These are phyloP conservation scores for Pseudozyma pruni DNA, from an alignment of 1,284 basidiomycete species.

Conservation along the genomic window DNA sequence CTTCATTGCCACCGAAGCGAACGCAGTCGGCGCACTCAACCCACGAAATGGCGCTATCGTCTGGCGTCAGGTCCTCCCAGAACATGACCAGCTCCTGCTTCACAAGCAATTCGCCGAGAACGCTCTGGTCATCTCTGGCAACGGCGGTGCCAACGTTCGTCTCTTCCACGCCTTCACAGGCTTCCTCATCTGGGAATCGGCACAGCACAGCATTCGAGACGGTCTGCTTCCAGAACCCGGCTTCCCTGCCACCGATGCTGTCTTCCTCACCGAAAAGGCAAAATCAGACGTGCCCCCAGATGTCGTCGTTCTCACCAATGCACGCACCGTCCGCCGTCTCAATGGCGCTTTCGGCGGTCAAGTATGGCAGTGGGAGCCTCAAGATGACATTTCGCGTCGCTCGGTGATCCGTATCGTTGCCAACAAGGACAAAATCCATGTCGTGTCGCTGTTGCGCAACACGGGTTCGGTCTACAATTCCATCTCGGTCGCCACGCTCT, in stretches of 20 bases:
- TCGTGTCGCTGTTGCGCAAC: constrained; percentile 45
- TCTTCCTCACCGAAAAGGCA: constrained; percentile 40
- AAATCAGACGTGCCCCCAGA: constrained; percentile 25
- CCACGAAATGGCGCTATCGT: constrained; percentile 78
- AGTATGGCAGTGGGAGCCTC: constrained; percentile 39
- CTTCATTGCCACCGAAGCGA: constrained; percentile 78
- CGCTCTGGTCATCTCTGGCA: constrained; percentile 77
- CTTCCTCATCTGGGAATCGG: constrained; percentile 76
- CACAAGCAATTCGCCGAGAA: constrained; percentile 72
- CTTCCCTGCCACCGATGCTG: constrained; percentile 47
- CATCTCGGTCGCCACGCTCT: constrained; percentile 45
- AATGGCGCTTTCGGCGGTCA: constrained; percentile 23
- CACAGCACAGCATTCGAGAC: constrained; percentile 40
- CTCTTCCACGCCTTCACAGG: constrained; percentile 78
- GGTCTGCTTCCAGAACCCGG: constrained; percentile 36
- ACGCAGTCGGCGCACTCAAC: constrained; percentile 82
- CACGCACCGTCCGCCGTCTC: constrained; percentile 44
- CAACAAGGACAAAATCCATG: constrained; percentile 46
- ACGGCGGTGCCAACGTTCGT: constrained; percentile 78
- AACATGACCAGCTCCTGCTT: constrained; percentile 79
- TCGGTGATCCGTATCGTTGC: constrained; percentile 37
- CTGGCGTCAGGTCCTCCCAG: constrained; percentile 82
- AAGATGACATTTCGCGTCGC: constrained; percentile 29
- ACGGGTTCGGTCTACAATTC: constrained; percentile 34
- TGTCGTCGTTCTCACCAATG: constrained; percentile 50